Conservation (phyloP, 2,329 filamentous ascomycete genomes). For the Mycosphaerelloides madeirae region DNA sequence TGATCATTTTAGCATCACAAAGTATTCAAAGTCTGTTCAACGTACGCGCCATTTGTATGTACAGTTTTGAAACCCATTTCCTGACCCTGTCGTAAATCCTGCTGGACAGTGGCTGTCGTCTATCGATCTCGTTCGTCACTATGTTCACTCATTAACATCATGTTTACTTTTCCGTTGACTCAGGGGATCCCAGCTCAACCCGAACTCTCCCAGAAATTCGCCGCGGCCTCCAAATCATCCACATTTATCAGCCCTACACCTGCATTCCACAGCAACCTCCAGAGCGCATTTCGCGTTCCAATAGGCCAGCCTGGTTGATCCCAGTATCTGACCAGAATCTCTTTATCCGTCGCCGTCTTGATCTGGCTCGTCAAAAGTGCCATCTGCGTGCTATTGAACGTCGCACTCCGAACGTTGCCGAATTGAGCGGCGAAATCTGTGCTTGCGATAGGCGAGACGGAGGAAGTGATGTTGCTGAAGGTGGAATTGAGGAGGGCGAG, state of each 20-base stretch:
- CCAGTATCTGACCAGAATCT: conserved; percentile 60
- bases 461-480: conserved; percentile 43
- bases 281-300: conserved; percentile 54
- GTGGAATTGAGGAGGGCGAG: conserved; percentile 42
- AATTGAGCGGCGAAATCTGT: conserved; percentile 46
- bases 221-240: conserved; percentile 55
- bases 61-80: no score
- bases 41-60: no score
- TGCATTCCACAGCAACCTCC: conserved; percentile 53
- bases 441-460: conserved; percentile 52
- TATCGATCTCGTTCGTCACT: no score
- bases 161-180: no score
- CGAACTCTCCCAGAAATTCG: conserved; percentile 35
- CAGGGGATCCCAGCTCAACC: no score
- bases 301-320: conserved; percentile 58
- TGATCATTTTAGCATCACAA: no score
- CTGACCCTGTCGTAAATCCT: no score
- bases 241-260: conserved; percentile 61
- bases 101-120: no score
- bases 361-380: conserved; percentile 51
- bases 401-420: conserved; percentile 34
- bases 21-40: no score
- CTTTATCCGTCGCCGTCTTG: conserved; percentile 49
- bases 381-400: conserved; percentile 47
- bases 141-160: no score